Conservation (phyloP, 2,329 filamentous ascomycete species). For the Verticillium zaregamsianum region DNA sequence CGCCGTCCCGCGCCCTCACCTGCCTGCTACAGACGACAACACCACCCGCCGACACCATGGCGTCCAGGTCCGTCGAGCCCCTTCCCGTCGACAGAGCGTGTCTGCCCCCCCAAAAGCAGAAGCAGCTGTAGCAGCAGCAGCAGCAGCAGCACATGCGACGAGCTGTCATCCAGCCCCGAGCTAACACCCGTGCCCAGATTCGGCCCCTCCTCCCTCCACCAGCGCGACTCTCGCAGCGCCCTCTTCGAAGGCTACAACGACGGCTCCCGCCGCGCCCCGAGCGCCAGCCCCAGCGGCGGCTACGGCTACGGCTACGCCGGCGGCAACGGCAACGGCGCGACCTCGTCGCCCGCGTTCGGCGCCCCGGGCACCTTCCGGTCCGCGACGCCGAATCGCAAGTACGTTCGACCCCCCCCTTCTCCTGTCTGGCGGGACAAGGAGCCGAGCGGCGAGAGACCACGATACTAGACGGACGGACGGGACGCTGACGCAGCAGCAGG, state of each 20-base stretch:
- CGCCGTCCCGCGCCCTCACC: neutral
- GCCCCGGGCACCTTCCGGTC: slow-evolving; percentile 47
- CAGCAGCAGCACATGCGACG: neutral
- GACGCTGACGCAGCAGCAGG: slow-evolving; percentile 32
- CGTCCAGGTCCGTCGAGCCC: neutral
- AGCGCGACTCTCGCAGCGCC: slow-evolving; percentile 67
- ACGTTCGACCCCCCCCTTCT: slow-evolving; percentile 16
- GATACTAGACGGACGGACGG: slow-evolving; percentile 2
- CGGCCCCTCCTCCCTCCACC: slow-evolving; percentile 63
- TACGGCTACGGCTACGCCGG: slow-evolving; percentile 45
- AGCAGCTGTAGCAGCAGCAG: too few relatives aligned
- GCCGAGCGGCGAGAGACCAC: neutral
- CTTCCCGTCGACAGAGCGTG: neutral
- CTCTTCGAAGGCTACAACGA: slow-evolving; percentile 69
- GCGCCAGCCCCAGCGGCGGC: slow-evolving; percentile 44
- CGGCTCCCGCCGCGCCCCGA: slow-evolving; percentile 35
- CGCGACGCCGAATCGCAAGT: slow-evolving; percentile 70
- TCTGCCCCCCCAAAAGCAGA: neutral
- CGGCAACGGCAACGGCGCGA: slow-evolving; percentile 2
- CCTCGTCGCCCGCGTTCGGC: slow-evolving; percentile 22
- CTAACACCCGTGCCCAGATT: slow-evolving; percentile 40
- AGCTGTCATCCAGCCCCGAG: neutral
- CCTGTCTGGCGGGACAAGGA: too few relatives aligned
- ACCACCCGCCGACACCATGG: neutral
- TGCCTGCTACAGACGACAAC: neutral